These are phyloP conservation scores for Hypoxylon crocopeplum DNA, from an alignment of 495 filamentous ascomycete genomes.

Conservation along the genomic window DNA sequence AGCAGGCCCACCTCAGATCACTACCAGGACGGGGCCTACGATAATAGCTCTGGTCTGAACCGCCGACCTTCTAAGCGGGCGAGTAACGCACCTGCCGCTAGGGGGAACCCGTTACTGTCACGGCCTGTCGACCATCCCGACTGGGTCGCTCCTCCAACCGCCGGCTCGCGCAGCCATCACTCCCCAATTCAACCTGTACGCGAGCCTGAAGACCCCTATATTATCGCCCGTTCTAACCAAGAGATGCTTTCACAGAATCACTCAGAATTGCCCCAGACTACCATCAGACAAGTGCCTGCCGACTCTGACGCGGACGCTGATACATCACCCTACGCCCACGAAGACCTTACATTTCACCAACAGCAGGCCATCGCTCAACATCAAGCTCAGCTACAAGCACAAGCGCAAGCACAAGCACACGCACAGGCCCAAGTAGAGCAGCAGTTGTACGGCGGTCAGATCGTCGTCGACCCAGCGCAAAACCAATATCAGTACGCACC, in stretches of 20 bases:
- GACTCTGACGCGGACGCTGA: slow-evolving; percentile 33
- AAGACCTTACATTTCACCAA: slow-evolving; percentile 49
- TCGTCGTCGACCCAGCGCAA: slow-evolving; percentile 41
- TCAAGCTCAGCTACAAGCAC: slow-evolving; percentile 47
- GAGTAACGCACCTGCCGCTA: slow-evolving; percentile 45
- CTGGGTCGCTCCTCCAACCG: slow-evolving; percentile 49
- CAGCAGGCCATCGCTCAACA: slow-evolving; percentile 48
- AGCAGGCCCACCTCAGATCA: slow-evolving; percentile 44
- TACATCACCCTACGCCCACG: slow-evolving; percentile 48
- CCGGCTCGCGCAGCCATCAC: slow-evolving; percentile 43
- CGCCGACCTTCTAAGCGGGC: slow-evolving; percentile 58
- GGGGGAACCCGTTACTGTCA: slow-evolving; percentile 32
- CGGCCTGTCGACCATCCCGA: slow-evolving; percentile 48
- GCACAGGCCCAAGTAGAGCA: slow-evolving; percentile 38
- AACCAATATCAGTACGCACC: slow-evolving; percentile 45
- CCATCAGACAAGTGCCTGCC: slow-evolving; percentile 49
- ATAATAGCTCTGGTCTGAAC: slow-evolving; percentile 47
- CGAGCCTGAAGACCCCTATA: slow-evolving; percentile 48
- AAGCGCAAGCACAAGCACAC: slow-evolving; percentile 32
- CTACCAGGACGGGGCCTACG: slow-evolving; percentile 49
- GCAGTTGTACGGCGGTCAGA: slow-evolving; percentile 44
- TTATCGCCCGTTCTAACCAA: slow-evolving; percentile 46
- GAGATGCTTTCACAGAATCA: slow-evolving; percentile 48
- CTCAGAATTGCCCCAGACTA: slow-evolving; percentile 45
- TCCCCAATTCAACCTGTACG: slow-evolving; percentile 54